Evolutionary conservation across 2,329 filamentous ascomycete genomes (phyloP).

Genomic region (Cladosporium sp.): DNA sequence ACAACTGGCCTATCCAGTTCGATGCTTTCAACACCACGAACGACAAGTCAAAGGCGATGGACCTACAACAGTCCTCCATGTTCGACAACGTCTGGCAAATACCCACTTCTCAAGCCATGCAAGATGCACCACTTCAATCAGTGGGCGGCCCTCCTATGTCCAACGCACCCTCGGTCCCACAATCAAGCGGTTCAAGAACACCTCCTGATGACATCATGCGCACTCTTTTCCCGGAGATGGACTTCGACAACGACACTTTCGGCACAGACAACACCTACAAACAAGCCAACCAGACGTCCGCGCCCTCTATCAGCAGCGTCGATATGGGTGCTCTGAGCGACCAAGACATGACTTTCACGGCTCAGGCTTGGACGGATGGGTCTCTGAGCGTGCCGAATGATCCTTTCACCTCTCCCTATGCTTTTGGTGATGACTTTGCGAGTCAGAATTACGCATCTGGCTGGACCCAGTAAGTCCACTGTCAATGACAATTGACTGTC

Average conservation of each 20-base stretch:
- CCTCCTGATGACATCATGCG: slow-evolving; percentile 29
- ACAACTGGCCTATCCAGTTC: slow-evolving; percentile 18
- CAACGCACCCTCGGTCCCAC: slow-evolving; percentile 13
- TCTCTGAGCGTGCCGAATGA: slow-evolving; percentile 30
- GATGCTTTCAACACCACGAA: slow-evolving; percentile 9
- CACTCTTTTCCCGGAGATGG: slow-evolving; percentile 31
- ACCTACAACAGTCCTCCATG: slow-evolving; percentile 11
- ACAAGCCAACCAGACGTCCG: background rate
- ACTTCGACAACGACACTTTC: slow-evolving; percentile 21
- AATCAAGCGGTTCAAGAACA: slow-evolving; percentile 16
- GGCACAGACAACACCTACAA: slow-evolving; percentile 12
- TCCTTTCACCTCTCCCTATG: slow-evolving; percentile 25
- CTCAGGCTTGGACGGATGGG: slow-evolving; percentile 31
- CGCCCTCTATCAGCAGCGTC: slow-evolving; percentile 13
- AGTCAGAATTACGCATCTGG: slow-evolving; percentile 21
- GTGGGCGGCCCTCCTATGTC: slow-evolving; percentile 17
- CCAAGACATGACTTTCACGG: slow-evolving; percentile 21
- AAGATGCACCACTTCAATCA: slow-evolving; percentile 23
- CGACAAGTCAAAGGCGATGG: background rate
- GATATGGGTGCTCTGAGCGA: slow-evolving; percentile 18
- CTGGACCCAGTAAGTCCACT: slow-evolving; percentile 25
- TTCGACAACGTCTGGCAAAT: slow-evolving; percentile 19
- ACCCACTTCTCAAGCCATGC: slow-evolving; percentile 16
- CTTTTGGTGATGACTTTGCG: slow-evolving; percentile 27
- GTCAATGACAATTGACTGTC: background rate